Percentiles rank a stretch among this genome's conserved stretches.
Evolutionary conservation across 371 early-diverging fungal genomes (phyloP).

Genomic region (Funneliformis caledonium): DNA sequence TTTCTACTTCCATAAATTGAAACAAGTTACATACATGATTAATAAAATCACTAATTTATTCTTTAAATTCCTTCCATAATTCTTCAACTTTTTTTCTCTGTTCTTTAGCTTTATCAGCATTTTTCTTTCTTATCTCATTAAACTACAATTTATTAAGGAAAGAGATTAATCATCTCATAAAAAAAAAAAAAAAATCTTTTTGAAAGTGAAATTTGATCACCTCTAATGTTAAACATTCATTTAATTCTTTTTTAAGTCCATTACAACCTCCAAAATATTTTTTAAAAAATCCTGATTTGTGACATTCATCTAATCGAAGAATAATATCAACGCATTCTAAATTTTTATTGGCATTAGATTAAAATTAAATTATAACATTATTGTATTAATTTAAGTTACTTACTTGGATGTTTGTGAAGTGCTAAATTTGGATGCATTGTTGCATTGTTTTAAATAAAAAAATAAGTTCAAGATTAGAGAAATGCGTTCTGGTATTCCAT

Average conservation of each 20-base stretch:
- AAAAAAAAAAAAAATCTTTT: neutral
- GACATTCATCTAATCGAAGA: conserved; percentile 35
- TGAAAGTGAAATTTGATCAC: neutral
- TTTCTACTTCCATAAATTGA: no score
- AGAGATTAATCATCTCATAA: neutral
- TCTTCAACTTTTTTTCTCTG: conserved; percentile 22
- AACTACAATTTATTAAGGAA: neutral
- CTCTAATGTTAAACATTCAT: conserved; percentile 32
- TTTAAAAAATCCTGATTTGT: conserved; percentile 19
- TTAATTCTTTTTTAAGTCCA: conserved; percentile 25
- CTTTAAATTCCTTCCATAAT: conserved; percentile 29
- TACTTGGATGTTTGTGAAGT: conserved; percentile 31
- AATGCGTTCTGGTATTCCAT: no score
- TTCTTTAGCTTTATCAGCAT: conserved; percentile 24
- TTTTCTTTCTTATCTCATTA: conserved; percentile 13
- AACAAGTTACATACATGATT: no score
- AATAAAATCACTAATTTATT: no score
- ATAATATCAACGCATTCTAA: conserved; percentile 29
- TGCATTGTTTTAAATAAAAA: no score
- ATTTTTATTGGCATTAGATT: neutral
- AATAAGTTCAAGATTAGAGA: no score
- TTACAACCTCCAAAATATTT: conserved; percentile 34
- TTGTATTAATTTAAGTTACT: neutral
- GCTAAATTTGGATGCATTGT: conserved; percentile 34
- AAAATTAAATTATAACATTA: neutral